phyloP scores from a whole-genome alignment of 805 yeast genomes.

The Schwanniomyces yamadae region DNA sequence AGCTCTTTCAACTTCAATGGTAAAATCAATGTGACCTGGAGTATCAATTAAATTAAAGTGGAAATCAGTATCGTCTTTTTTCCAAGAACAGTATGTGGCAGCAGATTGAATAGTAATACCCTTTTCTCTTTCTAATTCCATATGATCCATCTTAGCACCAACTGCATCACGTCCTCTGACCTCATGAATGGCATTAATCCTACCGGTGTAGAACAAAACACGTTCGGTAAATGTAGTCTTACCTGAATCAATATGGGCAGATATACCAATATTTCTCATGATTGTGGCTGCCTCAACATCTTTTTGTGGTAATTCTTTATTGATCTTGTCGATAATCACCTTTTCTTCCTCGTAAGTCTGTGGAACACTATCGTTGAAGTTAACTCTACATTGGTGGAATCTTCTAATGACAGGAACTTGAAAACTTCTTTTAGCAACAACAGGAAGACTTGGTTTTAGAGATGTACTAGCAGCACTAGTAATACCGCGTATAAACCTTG shows the following conservation, averaged over 20 bases:
- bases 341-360: conserved; percentile 71
- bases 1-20: conserved; percentile 99
- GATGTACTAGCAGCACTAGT: conserved; percentile 3
- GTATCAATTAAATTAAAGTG: conserved; percentile 96
- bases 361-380: conserved; percentile 21
- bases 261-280: conserved; percentile 93
- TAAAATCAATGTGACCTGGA: conserved; percentile 98
- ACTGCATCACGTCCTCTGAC: conserved; percentile 96
- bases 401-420: conserved; percentile 1
- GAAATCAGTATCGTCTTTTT: conserved; percentile 62
- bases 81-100: conserved; percentile 98
- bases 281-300: conserved; percentile 53
- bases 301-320: conserved; percentile 43
- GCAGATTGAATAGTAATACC: conserved; percentile 99
- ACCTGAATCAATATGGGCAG: conserved; percentile 98
- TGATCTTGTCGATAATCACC: conserved; percentile 60
- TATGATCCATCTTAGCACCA: conserved; percentile 99
- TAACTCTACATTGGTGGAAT: conserved; percentile 6
- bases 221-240: conserved; percentile 98
- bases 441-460: conserved; percentile 2
- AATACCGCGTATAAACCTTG: conserved; percentile 7
- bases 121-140: conserved; percentile 97
- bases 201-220: conserved; percentile 92
- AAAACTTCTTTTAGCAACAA: background rate
- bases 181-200: conserved; percentile 95